Evolutionary conservation across 345 rosid species (phyloP).

Genomic region (thale cress (Arabidopsis thaliana)): TAIR10.1 NC_003071.7:128501-129000

Average conservation of each 20-base stretch:
- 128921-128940: slow-evolving; percentile 10
- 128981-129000: slow-evolving; percentile 35
- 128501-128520: slow-evolving; percentile 27
- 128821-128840: slow-evolving; percentile 16
- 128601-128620: not conserved
- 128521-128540: slow-evolving; percentile 17
- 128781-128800: slow-evolving; percentile 1
- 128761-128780: slow-evolving; percentile 35
- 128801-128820: slow-evolving; percentile 6
- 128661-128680: not conserved
- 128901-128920: slow-evolving; percentile 13
- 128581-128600: slow-evolving; percentile 35
- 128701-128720: slow-evolving; percentile 39
- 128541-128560: slow-evolving; percentile 17
- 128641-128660: not conserved
- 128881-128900: slow-evolving; percentile 35
- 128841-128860: slow-evolving; percentile 13
- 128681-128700: not conserved
- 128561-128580: slow-evolving; percentile 38
- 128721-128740: slow-evolving; percentile 32
- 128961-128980: slow-evolving; percentile 33
- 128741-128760: slow-evolving; percentile 31
- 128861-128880: slow-evolving; percentile 35
- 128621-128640: not conserved
- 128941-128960: slow-evolving; percentile 28